Percentiles rank a stretch among this genome's conserved stretches.
Evolutionary conservation across 164 flowering plant genomes (phyloP).

Genomic region (Taxillus chinensis): DNA sequence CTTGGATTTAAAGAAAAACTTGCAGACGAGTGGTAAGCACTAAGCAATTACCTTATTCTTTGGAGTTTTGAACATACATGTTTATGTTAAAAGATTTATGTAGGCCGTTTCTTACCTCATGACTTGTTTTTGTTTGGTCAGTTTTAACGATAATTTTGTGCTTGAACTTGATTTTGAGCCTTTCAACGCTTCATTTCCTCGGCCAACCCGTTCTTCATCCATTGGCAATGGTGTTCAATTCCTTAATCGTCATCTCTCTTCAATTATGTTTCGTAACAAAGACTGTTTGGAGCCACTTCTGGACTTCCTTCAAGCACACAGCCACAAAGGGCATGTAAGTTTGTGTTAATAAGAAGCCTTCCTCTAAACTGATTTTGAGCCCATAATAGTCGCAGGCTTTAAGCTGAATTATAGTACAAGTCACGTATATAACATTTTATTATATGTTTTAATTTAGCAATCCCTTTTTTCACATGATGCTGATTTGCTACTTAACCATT

Average conservation of each 20-base stretch:
- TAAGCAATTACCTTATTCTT: slow-evolving; percentile 12
- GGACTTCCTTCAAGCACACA: slow-evolving; percentile 79
- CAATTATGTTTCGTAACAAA: slow-evolving; percentile 70
- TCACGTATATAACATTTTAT: too few species aligned
- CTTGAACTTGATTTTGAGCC: slow-evolving; percentile 98
- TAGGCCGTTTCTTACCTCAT: neutral
- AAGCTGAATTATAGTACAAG: too few species aligned
- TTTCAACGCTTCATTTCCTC: slow-evolving; percentile 77
- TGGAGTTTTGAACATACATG: neutral
- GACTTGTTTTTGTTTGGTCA: slow-evolving; percentile 9
- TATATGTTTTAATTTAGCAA: too few species aligned
- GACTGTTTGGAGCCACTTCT: slow-evolving; percentile 87
- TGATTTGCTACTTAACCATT: too few species aligned
- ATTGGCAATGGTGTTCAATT: slow-evolving; percentile 97
- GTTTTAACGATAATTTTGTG: slow-evolving; percentile 27
- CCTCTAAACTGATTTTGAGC: too few species aligned
- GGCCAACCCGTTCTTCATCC: slow-evolving; percentile 67
- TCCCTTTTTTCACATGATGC: too few species aligned
- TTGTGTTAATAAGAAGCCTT: neutral
- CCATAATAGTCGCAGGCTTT: too few species aligned
- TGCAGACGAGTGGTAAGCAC: slow-evolving; percentile 52
- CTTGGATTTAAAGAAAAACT: slow-evolving; percentile 79
- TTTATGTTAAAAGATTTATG: too few species aligned
- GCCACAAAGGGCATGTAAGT: slow-evolving; percentile 74
- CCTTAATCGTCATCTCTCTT: slow-evolving; percentile 92